Base-by-base conservation (phyloP, 495 filamentous ascomycete species). In the Trichoderma orchidacearum region DNA sequence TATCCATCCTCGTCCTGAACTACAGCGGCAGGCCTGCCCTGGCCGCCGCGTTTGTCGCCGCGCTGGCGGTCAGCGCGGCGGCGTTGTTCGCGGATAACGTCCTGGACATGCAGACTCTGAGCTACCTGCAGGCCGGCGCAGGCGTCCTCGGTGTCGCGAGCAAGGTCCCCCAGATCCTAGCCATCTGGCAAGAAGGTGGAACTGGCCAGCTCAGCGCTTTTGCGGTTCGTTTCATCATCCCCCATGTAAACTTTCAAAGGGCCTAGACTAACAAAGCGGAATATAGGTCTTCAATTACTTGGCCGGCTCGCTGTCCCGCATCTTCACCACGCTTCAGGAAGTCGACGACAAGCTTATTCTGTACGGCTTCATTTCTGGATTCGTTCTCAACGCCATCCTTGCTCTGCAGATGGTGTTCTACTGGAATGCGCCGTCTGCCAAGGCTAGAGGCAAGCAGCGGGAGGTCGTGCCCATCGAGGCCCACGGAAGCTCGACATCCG, bases 141-240 rank as follows among this genome's bases (percentile, higher is more conserved):
- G 93, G 92, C 18, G 78, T 83, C 30, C 66, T 98, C 57, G 81
- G 86, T 29, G 80, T 96, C 31, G 86, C 85, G 27, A 93, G 88
- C 74, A 97, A 97, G 77, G 66, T 87, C 53, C 94, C 93, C 58
- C 93, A 97, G 77, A 96, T 97, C 61, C 74, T 77, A 55, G 83
- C 87, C 25, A 87, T 96, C 66, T 89, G 82, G 74, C 76, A 78
- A 58, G 71, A 95, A 66, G 90, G 89, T 25, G 85, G 88, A 34
- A 98, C 93, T 12, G 93, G 93, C 52, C 92, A 96, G 77, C 74
- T 98, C 66, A 95, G 89, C 67, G 94, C 94, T 56, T 96, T 95
- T 70, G 87, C 90, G 55, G 93, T 96, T 76, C 74, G 87, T 23
- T 17, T 57, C 25, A 48, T 27, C 38, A 53, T 9, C 21, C 18